Conservation (phyloP, 1,139 yeast genomes). For the Kurtzmaniella quercitrusa region DNA sequence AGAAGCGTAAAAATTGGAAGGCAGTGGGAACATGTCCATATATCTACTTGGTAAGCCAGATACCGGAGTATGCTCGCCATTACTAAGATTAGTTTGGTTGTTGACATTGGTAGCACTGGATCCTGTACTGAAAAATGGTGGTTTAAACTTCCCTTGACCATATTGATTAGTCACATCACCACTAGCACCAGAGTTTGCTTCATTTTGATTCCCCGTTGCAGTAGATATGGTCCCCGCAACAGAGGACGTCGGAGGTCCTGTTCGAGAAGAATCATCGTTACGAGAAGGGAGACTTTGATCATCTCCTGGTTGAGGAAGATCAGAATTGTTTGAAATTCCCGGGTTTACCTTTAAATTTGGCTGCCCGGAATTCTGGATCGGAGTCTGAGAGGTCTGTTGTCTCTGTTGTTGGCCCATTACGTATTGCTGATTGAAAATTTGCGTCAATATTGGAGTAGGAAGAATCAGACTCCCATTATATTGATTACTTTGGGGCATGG, state of each 20-base stretch:
- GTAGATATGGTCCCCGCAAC: not conserved
- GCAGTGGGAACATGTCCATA: conserved; percentile 54
- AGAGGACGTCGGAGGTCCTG: not conserved
- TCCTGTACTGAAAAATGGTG: conserved; percentile 10
- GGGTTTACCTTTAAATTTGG: conserved; percentile 7
- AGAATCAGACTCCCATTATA: conserved; percentile 18
- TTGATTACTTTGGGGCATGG: conserved; percentile 26
- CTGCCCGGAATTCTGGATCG: conserved; percentile 3
- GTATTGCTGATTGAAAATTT: conserved; percentile 23
- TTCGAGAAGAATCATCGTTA: not conserved
- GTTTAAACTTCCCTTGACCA: conserved; percentile 8
- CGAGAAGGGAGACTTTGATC: conserved; percentile 1
- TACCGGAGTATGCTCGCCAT: conserved; percentile 48
- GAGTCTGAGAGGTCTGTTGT: conserved; percentile 10
- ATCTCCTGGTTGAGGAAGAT: conserved; percentile 10
- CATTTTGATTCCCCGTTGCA: conserved; percentile 4
- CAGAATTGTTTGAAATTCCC: conserved; percentile 6
- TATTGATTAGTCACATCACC: conserved; percentile 1
- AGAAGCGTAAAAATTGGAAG: conserved; percentile 45
- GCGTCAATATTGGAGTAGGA: conserved; percentile 38
- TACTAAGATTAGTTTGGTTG: conserved; percentile 7
- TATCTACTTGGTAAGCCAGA: conserved; percentile 49
- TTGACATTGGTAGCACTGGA: conserved; percentile 2
- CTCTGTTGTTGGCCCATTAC: conserved; percentile 9
- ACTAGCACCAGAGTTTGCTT: conserved; percentile 3